Base-by-base conservation (phyloP, 257 asterid species). In the Scutellaria barbata region DNA sequence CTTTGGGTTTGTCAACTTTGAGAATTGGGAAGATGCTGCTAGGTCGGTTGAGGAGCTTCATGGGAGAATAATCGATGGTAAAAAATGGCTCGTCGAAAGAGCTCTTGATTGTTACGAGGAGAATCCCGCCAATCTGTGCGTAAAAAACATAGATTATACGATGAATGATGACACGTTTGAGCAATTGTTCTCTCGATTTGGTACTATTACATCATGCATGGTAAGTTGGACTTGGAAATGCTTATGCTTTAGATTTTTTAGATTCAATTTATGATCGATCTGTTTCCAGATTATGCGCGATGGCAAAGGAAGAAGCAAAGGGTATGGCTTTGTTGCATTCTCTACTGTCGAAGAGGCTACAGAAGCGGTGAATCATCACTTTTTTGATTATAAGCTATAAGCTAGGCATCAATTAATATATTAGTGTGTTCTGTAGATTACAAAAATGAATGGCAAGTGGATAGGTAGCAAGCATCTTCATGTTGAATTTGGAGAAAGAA, bases 1-100 rank as follows among this genome's bases (percentile, higher is more conserved):
- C 74, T 90, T 86, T 72, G 96, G 95, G 7, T 90, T 90, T 68
- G 83, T 90, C 5, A 86, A 87, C 74, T 89, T 89, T 71, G 87
- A 85, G 69, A 77, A 63, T 22, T 64, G 84, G 4, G 88, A 84
- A 17, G 95, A 83, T 79, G 95, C 96, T 13, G 82, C 78, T 13
- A 81, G 52, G 63, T 54, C 90, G 3, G 88, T 90, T 62, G 88
- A 83, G 8, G 72, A 77, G 33, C 81, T 88, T 1, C 86, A 86
- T 68, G 95, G 92, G 1, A 10, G 74, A 42, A 75, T 47, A 53
- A 76, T 83, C 9, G 72, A 81, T 59, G 77, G 69, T 65, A 86
- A 81, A 48, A 81, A 83, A 43, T 84, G 88, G 95, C 88, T 69
- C 55, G 95, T 88, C 30, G 89, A 85, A 11, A 79, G 82, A 71